Evolutionary conservation across 805 yeast genomes (phyloP).

Genomic region (Yarrowia sp.): DNA sequence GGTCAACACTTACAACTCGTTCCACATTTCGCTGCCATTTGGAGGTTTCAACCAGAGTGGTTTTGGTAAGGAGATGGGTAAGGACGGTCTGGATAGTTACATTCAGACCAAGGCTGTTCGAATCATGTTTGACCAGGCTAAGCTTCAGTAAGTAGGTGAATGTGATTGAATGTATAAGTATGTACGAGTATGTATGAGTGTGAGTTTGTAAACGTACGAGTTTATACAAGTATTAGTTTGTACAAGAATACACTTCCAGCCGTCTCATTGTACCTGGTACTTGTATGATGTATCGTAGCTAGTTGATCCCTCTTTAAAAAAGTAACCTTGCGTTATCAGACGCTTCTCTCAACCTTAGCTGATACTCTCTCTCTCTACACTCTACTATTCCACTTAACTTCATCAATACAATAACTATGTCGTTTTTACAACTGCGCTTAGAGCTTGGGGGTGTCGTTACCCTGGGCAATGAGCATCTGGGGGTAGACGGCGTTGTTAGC

Average conservation of each 20-base stretch:
- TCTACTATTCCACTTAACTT: too few relatives aligned
- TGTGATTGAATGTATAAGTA: not conserved
- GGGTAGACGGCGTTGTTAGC: constrained; percentile 16
- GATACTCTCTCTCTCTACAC: too few relatives aligned
- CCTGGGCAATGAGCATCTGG: constrained; percentile 25
- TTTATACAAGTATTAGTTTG: too few relatives aligned
- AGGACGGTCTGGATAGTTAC: constrained; percentile 64
- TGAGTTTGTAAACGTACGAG: too few relatives aligned
- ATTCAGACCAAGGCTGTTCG: constrained; percentile 75
- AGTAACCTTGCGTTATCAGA: too few relatives aligned
- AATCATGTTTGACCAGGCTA: constrained; percentile 38
- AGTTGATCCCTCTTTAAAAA: too few relatives aligned
- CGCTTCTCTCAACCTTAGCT: too few relatives aligned
- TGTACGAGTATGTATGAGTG: too few relatives aligned
- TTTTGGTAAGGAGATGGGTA: constrained; percentile 77
- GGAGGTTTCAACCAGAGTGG: constrained; percentile 82
- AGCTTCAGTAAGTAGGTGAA: not conserved
- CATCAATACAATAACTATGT: not conserved
- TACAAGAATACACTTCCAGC: too few relatives aligned
- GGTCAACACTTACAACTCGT: constrained; percentile 65
- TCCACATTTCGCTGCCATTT: constrained; percentile 64
- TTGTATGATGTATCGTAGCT: too few relatives aligned
- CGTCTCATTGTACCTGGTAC: too few relatives aligned
- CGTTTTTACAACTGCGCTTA: not conserved
- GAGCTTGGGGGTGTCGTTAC: constrained; percentile 26